Base-by-base conservation (phyloP, 306 rosid genomes). In the Quillaja saponaria region DNA sequence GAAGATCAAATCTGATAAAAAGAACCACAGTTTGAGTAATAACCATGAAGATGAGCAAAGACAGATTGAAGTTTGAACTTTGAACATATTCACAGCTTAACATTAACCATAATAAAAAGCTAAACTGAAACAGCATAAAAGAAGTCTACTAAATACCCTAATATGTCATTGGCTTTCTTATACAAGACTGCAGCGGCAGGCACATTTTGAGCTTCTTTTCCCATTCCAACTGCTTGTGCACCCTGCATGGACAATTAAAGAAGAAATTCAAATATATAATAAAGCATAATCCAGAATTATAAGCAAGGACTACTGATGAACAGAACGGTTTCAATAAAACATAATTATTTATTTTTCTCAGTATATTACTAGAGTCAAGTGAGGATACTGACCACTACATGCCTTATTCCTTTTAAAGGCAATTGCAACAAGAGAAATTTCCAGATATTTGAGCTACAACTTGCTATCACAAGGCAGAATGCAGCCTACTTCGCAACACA, bases 181-280 rank as follows among this genome's bases (percentile, higher is more conserved):
- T 77, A 94, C 79, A 94, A 77, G 47, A 64, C 62, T 1, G 87
- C 82, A 56, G 96, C 95, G 53, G 87, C 70, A 51, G 96, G 90
- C 49, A 89, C 85, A 63, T 78, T 87, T 64, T 74, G 96, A 75
- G 96, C 96, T 63, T 87, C 99, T 73, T 87, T 85, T 59, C 95
- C 99, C 96, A 94, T 94, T 76, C 96, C 97, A 75, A 89, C 79
- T 39, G 91, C 84, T 83, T 94, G 99, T 15, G 99, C 97, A 61
- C 99, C 99, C 99, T 94, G 74, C 54, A 75, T 34, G 34, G 39
- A 37, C 47, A 62, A 28, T 19, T 48, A 42, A 73, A 59, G 3
- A 18, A 64, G 14, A 12, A 68, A 21, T 13, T 45, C 1, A 12
- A 35, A 34, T 49, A 49, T 6, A 50, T 20, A 16, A 15, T 6